These are phyloP conservation scores for Apiospora rasikravindrae DNA, from an alignment of 2,329 filamentous ascomycete species.

Conservation along the genomic window DNA sequence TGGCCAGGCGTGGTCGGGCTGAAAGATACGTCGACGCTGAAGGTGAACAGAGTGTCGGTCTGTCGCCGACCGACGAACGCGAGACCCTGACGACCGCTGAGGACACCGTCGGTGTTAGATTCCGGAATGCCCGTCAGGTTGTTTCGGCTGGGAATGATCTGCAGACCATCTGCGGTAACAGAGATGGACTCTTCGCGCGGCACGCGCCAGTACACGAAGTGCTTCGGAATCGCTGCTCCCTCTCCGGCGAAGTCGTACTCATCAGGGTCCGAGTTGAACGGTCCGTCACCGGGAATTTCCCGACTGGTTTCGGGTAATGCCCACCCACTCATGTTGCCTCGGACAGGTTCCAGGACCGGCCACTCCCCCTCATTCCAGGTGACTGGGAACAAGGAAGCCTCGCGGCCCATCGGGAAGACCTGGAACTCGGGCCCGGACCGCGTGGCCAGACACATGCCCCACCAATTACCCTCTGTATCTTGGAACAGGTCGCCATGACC, in stretches of 20 bases:
- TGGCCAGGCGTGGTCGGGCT: conserved; percentile 26
- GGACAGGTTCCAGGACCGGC: conserved; percentile 48
- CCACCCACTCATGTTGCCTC: conserved; percentile 47
- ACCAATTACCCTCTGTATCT: conserved; percentile 48
- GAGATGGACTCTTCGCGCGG: conserved; percentile 29
- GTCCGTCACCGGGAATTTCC: conserved; percentile 38
- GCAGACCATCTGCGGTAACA: conserved; percentile 28
- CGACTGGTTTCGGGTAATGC: conserved; percentile 41
- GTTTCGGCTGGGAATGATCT: conserved; percentile 29
- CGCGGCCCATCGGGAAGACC: conserved; percentile 56
- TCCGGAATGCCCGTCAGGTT: conserved; percentile 26
- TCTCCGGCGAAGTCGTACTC: conserved; percentile 20
- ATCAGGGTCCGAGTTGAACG: conserved; percentile 24
- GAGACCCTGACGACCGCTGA: conserved; percentile 28
- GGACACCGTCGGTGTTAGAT: conserved; percentile 18
- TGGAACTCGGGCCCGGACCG: conserved; percentile 41
- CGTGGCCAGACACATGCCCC: conserved; percentile 47
- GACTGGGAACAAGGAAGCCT: conserved; percentile 46
- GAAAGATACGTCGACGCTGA: conserved; percentile 34
- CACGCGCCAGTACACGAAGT: conserved; percentile 36
- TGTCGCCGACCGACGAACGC: conserved; percentile 35
- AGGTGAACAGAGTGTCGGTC: conserved; percentile 35
- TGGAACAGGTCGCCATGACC: conserved; percentile 42
- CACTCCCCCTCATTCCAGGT: conserved; percentile 53
- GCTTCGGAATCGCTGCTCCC: conserved; percentile 26